Conservation (phyloP, 345 rosid genomes). For the Clausena lansium region DNA sequence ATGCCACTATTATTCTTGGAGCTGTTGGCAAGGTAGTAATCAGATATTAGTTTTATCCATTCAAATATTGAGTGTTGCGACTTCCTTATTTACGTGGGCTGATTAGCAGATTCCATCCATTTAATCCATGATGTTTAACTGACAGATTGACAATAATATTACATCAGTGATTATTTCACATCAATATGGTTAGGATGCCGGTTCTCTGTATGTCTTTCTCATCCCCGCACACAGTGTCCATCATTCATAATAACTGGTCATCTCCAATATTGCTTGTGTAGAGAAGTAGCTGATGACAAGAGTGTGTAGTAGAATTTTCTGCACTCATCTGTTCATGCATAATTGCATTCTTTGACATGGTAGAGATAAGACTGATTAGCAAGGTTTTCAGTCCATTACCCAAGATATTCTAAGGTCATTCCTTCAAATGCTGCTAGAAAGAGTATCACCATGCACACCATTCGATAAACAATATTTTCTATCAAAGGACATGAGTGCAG, state of each 20-base stretch:
- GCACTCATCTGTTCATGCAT: background rate
- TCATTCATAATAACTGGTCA: background rate
- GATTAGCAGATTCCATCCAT: background rate
- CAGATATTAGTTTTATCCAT: conserved; percentile 6
- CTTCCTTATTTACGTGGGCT: background rate
- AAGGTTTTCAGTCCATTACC: background rate
- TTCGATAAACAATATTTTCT: background rate
- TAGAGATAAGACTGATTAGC: background rate
- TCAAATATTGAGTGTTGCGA: background rate
- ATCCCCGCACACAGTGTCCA: background rate
- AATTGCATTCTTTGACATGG: background rate
- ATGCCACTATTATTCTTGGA: conserved; percentile 92
- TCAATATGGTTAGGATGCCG: background rate
- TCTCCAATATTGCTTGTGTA: background rate
- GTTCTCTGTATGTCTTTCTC: background rate
- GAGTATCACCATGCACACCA: background rate
- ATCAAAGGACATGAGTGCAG: background rate
- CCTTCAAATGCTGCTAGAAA: background rate
- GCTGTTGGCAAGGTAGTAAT: conserved; percentile 94
- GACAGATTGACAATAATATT: background rate
- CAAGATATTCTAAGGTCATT: background rate
- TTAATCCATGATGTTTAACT: background rate
- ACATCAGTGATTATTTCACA: background rate
- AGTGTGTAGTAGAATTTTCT: background rate
- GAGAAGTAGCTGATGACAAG: background rate